phyloP scores from a whole-genome alignment of 1,284 basidiomycete genomes.

The Boletus smithii region DNA sequence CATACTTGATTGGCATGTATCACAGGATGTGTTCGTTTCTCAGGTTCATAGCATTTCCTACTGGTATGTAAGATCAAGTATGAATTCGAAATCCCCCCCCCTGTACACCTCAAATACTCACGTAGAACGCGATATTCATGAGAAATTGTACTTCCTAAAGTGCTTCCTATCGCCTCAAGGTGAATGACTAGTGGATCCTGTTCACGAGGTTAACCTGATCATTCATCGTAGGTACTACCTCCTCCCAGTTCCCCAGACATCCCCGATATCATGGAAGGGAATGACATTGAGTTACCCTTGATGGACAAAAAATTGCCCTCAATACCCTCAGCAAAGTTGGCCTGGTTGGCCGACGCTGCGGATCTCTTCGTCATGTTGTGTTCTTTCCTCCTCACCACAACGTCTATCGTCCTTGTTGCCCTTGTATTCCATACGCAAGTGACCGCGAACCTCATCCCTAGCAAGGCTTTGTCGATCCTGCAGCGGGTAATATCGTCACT shows the following conservation, averaged over 20 bases:
- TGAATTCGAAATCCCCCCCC: background rate
- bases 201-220: background rate
- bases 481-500: conserved; percentile 12
- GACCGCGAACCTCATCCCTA: background rate
- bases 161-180: background rate
- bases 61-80: background rate
- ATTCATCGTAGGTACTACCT: background rate
- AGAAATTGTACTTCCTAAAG: background rate
- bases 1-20: no score
- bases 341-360: background rate
- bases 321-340: background rate
- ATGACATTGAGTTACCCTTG: background rate
- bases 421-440: conserved; percentile 9
- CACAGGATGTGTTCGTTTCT: no score
- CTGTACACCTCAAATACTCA: no score
- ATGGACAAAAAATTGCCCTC: background rate
- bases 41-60: no score
- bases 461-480: conserved; percentile 3
- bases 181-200: background rate
- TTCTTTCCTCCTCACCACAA: conserved; percentile 3
- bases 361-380: conserved; percentile 13
- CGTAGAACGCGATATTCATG: background rate
- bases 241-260: background rate
- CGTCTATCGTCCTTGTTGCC: conserved; percentile 9
- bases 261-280: background rate